A percentile compares a stretch with the other conserved stretches of the same genome.
phyloP scores from a whole-genome alignment of 1,284 basidiomycete species.

The Rhodotorula sp. region DNA sequence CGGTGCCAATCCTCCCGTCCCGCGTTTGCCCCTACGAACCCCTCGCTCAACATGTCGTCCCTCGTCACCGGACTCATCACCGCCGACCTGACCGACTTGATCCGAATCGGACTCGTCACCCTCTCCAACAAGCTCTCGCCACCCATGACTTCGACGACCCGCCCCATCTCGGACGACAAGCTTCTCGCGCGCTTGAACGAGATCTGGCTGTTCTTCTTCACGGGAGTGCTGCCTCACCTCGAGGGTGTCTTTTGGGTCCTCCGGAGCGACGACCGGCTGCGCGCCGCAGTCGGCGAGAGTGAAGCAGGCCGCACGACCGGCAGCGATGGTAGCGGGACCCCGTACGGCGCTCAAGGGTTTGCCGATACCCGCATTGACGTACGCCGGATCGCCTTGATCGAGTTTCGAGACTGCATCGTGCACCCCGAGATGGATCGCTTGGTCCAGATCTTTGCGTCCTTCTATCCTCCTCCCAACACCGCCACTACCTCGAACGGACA shows the following conservation, averaged over 20 bases:
- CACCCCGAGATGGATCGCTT: constrained; percentile 35
- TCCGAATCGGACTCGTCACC: constrained; percentile 84
- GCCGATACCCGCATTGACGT: constrained; percentile 63
- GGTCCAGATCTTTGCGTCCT: constrained; percentile 1
- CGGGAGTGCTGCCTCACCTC: constrained; percentile 82
- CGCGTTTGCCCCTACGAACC: constrained; percentile 25
- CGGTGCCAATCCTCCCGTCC: constrained; percentile 45
- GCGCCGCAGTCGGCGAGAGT: constrained; percentile 42
- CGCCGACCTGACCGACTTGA: constrained; percentile 74
- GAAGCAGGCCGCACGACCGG: constrained; percentile 12
- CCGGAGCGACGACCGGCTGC: constrained; percentile 45
- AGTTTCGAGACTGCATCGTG: constrained; percentile 66
- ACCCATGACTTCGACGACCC: background rate
- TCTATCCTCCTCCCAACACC: constrained; percentile 7
- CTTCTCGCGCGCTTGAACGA: constrained; percentile 61
- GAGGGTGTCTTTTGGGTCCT: constrained; percentile 60
- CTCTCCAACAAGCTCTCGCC: constrained; percentile 71
- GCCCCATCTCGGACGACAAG: constrained; percentile 10
- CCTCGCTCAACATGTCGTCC: constrained; percentile 26
- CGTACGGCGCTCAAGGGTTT: constrained; percentile 22
- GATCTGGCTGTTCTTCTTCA: constrained; percentile 92
- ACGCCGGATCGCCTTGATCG: constrained; percentile 69
- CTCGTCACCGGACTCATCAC: constrained; percentile 60
- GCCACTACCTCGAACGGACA: background rate
- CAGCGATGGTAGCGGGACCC: constrained; percentile 4